phyloP scores from a whole-genome alignment of 768 basidiomycete genomes.

The Butyriboletus loyo region DNA sequence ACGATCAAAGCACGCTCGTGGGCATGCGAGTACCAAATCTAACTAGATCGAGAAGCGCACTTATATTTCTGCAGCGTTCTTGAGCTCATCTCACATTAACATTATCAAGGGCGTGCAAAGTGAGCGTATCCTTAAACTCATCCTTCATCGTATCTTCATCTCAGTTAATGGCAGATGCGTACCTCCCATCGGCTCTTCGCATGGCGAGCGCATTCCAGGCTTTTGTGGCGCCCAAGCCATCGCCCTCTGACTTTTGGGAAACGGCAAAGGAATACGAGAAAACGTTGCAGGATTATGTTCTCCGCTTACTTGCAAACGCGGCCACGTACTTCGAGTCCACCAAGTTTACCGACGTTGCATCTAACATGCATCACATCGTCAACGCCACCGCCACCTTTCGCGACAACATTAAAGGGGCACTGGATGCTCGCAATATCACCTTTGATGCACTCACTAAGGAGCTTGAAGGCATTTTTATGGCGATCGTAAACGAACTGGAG shows the following conservation, averaged over 20 bases:
- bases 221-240: background rate
- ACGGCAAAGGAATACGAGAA: background rate
- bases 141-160: background rate
- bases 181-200: background rate
- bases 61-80: slow-evolving; percentile 1
- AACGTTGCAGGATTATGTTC: background rate
- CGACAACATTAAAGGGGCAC: background rate
- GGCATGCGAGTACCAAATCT: background rate
- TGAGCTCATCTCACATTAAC: background rate
- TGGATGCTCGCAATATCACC: slow-evolving; percentile 6
- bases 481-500: background rate
- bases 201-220: background rate
- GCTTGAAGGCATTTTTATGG: slow-evolving; percentile 11
- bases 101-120: slow-evolving; percentile 3
- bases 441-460: slow-evolving; percentile 7
- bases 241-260: slow-evolving; percentile 13
- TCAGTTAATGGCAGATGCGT: background rate
- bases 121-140: background rate
- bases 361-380: slow-evolving; percentile 10
- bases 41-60: background rate
- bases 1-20: background rate
- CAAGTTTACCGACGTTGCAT: slow-evolving; percentile 1
- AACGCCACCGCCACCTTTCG: slow-evolving; percentile 11
- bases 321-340: slow-evolving; percentile 1
- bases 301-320: slow-evolving; percentile 3